Base-by-base conservation (phyloP, 2,329 filamentous ascomycete species). In the Lecanosticta acicola region DNA sequence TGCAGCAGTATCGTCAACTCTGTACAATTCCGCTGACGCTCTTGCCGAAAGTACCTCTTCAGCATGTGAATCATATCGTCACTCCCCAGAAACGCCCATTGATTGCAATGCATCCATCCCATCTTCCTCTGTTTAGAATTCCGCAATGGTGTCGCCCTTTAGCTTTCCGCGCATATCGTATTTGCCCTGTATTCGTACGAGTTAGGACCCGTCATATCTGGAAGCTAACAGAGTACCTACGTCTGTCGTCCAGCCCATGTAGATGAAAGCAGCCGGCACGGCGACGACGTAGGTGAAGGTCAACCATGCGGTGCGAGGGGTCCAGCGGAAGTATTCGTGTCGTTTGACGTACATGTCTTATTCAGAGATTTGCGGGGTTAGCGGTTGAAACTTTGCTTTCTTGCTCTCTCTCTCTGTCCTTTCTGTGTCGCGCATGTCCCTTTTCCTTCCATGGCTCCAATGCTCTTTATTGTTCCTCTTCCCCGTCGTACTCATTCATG, bases 251-350 rank as follows among this genome's bases (percentile, higher is more conserved):
- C 86, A 94, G 48, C 81, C 87, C 46, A 87, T 63, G 63, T 83
- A 82, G 38, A 82, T 82, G 56, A 94, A 60, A 46, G 85, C 73
- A 33, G 72, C 68, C 5, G 93, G 93, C 35, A 96, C 78, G 43
- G 83, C 72, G 26, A 82, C 72, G 48, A 85, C 78, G 69, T 91
- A 96, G 54, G 84, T 74, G 65, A 96, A 80, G 3, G 84, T 83
- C 62, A 96, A 69, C 72, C 80, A 81, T 21, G 87, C 88, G 37
- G 88, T 94, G 62, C 85, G 78, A 42, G 81, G 79, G 29, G 85
- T 97, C 87, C 88, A 97, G 69, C 88, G 80, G 79, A 97, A 98
- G 79, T 87, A 95, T 72, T 88, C 88, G 79, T 90, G 84, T 57
- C 93, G 85, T 74, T 87, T 88, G 63, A 79, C 75, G 63, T 78